phyloP scores from a whole-genome alignment of 768 basidiomycete species.

The Pleurotus ostreatus region DNA sequence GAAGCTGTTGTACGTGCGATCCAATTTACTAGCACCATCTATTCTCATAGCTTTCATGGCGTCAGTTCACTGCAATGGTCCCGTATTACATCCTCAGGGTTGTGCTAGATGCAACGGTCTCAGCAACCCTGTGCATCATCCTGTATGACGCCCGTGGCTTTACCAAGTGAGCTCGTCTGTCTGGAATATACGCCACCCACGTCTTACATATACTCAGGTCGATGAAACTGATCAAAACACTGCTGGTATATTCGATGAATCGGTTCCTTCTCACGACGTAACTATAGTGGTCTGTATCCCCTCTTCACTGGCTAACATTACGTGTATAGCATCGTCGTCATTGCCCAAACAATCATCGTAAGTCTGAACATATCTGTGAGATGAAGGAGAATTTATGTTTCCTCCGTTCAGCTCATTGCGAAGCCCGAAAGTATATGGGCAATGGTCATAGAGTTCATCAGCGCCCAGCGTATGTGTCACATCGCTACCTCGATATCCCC shows the following conservation, averaged over 20 bases:
- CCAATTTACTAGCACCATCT: background rate
- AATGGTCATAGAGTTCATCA: conserved; percentile 6
- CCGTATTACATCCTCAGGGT: background rate
- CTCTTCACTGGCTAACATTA: too few species aligned
- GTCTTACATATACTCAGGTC: background rate
- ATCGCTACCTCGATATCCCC: background rate
- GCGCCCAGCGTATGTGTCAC: background rate
- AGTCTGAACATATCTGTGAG: background rate
- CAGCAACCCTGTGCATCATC: conserved; percentile 1
- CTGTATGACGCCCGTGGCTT: conserved; percentile 6
- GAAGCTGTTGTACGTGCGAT: conserved; percentile 1
- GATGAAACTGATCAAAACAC: conserved; percentile 3
- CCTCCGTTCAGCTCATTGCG: background rate
- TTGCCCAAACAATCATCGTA: conserved; percentile 1
- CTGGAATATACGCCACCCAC: too few species aligned
- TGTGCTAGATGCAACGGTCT: background rate
- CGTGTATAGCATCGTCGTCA: background rate
- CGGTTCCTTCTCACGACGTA: conserved; percentile 4
- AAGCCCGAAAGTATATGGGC: conserved; percentile 4
- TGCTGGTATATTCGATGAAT: conserved; percentile 1
- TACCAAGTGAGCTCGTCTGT: background rate
- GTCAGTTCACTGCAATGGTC: background rate
- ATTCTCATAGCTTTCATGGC: background rate
- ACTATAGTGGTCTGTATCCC: background rate
- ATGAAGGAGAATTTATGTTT: too few species aligned